A percentile compares a stretch with the other conserved stretches of the same genome.
These are phyloP conservation scores for Talaromyces wortmannii DNA, from an alignment of 495 filamentous ascomycete species.

Conservation along the genomic window DNA sequence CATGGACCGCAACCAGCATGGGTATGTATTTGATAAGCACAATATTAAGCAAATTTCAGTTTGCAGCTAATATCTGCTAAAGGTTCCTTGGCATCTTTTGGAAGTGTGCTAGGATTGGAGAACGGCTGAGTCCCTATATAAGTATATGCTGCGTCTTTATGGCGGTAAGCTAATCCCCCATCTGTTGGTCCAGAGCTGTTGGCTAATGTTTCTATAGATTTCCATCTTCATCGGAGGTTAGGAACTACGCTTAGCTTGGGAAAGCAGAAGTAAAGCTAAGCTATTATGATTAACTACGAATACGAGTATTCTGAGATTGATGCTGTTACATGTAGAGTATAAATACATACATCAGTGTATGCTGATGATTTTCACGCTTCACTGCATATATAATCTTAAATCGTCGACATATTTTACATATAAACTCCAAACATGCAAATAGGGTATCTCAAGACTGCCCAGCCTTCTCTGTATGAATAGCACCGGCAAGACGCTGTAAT, in stretches of 20 bases:
- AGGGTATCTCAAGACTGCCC: slow-evolving; percentile 18
- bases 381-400: no score
- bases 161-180: slow-evolving; percentile 60
- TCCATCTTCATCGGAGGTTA: slow-evolving; percentile 33
- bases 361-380: no score
- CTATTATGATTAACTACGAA: slow-evolving; percentile 15
- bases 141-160: slow-evolving; percentile 90
- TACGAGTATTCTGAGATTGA: background rate
- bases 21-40: slow-evolving; percentile 42
- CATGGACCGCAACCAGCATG: slow-evolving; percentile 89
- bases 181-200: background rate
- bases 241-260: background rate
- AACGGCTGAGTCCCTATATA: slow-evolving; percentile 91
- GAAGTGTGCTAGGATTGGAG: slow-evolving; percentile 92
- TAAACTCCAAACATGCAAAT: background rate
- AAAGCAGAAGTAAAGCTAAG: background rate
- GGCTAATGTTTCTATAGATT: slow-evolving; percentile 14
- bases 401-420: no score
- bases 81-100: slow-evolving; percentile 88
- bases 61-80: background rate
- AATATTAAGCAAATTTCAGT: no score
- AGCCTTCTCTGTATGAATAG: background rate
- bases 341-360: no score
- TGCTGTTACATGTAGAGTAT: no score
- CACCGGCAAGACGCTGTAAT: slow-evolving; percentile 20